phyloP scores from a whole-genome alignment of 2,329 filamentous ascomycete species.

The Cytospora schulzeri region DNA sequence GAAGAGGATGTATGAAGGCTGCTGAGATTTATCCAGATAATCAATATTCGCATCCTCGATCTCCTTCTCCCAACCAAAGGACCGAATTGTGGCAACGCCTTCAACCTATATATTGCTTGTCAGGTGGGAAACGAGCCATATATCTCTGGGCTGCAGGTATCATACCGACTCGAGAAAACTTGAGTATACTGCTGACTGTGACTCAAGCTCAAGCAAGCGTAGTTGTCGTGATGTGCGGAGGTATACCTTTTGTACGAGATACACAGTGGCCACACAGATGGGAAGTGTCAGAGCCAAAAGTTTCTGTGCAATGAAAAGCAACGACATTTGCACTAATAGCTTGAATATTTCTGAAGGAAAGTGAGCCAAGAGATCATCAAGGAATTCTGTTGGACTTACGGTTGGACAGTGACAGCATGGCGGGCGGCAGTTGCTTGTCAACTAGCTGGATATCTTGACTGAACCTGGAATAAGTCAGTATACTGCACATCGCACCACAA shows the following conservation, averaged over 20 bases:
- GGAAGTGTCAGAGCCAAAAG: conserved; percentile 50
- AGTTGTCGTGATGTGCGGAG: conserved; percentile 59
- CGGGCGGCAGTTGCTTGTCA: conserved; percentile 44
- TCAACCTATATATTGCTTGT: conserved; percentile 33
- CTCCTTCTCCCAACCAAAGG: conserved; percentile 48
- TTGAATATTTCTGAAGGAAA: conserved; percentile 42
- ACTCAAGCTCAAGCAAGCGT: conserved; percentile 56
- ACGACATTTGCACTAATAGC: conserved; percentile 44
- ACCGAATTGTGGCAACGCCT: conserved; percentile 48
- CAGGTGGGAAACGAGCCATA: background rate
- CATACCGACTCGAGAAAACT: conserved; percentile 42
- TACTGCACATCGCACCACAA: background rate
- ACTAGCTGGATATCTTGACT: conserved; percentile 47
- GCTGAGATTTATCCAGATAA: conserved; percentile 48
- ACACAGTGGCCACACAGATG: conserved; percentile 43
- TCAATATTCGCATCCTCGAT: conserved; percentile 26
- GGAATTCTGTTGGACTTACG: conserved; percentile 37
- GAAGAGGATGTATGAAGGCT: conserved; percentile 51
- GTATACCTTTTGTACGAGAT: conserved; percentile 52
- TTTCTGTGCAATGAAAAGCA: conserved; percentile 49
- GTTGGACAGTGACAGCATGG: conserved; percentile 36
- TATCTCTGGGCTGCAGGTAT: conserved; percentile 22
- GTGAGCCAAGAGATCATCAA: background rate
- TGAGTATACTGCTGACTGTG: conserved; percentile 49
- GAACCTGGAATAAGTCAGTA: conserved; percentile 36